Base-by-base conservation (phyloP, 2,329 filamentous ascomycete genomes). In the Aspergillus aculeatinus region DNA sequence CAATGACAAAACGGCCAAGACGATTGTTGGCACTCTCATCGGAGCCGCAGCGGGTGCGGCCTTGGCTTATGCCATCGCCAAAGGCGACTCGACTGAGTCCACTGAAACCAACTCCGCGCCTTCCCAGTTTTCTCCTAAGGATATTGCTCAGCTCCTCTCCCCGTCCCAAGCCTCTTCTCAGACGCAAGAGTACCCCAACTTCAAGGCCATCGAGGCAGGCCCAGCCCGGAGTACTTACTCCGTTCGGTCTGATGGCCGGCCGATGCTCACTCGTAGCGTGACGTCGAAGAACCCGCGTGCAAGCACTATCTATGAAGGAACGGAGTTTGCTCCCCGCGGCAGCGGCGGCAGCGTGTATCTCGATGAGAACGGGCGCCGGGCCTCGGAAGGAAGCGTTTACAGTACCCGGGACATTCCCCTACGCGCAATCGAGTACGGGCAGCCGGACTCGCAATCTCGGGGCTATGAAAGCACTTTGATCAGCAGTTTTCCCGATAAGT, bases 11-110 rank as follows among this genome's bases (percentile, higher is more conserved):
- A 67, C 70, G 7, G 81, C 85, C 47, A 87, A 87, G 65, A 85
- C 86, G 21, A 82, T 93, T 48, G 82, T 95, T 50, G 90, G 91
- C 7, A 89, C 90, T 7, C 80, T 96, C 11, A 82, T 96, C 52
- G 91, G 91, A 48, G 90, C 89, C 33, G 91, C 90, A 16, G 90
- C 90, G 19, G 90, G 89, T 44, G 90, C 88, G 39, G 89, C 89
- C 10, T 80, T 90, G 47, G 89, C 90, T 10, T 96, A 95, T 75
- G 87, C 86, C 23, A 87, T 92, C 79, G 82, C 87, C 64, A 87
- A 84, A 65, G 82, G 82, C 60, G 87, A 89, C 44, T 68, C 70
- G 6, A 27, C 35, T 1, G 65, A 72, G 21, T 60, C 68, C 14
- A 67, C 64, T 9, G 66, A 71, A 5, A 57, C 57, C 31, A 69